phyloP scores from a whole-genome alignment of 2,329 filamentous ascomycete genomes.

The Ophiostoma sp. region DNA sequence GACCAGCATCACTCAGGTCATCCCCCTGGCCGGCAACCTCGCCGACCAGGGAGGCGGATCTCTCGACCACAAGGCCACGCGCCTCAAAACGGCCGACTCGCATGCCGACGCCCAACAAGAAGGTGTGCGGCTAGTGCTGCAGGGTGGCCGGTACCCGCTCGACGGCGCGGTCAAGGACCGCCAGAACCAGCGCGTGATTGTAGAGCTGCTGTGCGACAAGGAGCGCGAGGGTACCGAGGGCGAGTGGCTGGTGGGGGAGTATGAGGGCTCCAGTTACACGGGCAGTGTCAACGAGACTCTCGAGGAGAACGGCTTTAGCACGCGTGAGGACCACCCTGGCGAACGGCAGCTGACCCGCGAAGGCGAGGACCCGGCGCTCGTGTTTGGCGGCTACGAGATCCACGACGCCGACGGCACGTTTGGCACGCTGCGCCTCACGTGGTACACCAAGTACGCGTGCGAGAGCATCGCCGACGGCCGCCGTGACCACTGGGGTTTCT shows the following conservation, averaged over 20 bases:
- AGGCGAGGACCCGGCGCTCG: slow-evolving; percentile 58
- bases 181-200: slow-evolving; percentile 67
- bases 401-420: slow-evolving; percentile 54
- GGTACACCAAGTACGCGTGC: slow-evolving; percentile 87
- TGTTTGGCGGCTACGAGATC: slow-evolving; percentile 73
- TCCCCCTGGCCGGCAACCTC: slow-evolving; percentile 75
- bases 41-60: slow-evolving; percentile 55
- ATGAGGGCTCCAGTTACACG: slow-evolving; percentile 43
- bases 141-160: slow-evolving; percentile 56
- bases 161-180: slow-evolving; percentile 52
- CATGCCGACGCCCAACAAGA: slow-evolving; percentile 66
- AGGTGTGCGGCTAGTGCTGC: slow-evolving; percentile 69
- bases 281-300: slow-evolving; percentile 30
- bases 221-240: slow-evolving; percentile 72
- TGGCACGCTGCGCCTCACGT: slow-evolving; percentile 66
- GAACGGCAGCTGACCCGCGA: slow-evolving; percentile 56
- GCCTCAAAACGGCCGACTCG: slow-evolving; percentile 65
- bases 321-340: slow-evolving; percentile 38
- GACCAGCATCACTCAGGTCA: slow-evolving; percentile 55
- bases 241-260: slow-evolving; percentile 60
- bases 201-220: slow-evolving; percentile 82
- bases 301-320: slow-evolving; percentile 35
- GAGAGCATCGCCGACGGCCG: slow-evolving; percentile 50
- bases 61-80: slow-evolving; percentile 66
- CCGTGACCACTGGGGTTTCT: slow-evolving; percentile 81